Conservation (phyloP, 257 asterid species). For the Schizonepeta tenuifolia region DNA sequence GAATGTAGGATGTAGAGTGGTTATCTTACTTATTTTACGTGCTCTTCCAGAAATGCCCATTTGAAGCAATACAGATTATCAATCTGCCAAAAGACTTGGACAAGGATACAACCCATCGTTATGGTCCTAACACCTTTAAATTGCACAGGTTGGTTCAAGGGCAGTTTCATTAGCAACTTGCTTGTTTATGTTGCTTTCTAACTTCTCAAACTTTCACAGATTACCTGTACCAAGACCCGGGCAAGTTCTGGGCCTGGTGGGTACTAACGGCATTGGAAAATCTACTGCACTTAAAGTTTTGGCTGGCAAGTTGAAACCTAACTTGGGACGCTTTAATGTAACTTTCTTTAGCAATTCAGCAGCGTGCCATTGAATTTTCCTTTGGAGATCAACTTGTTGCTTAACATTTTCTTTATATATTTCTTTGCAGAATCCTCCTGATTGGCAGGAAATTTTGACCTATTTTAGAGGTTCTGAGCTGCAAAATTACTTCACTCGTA, state of each 20-base stretch:
- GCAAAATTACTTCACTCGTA: conserved; percentile 95
- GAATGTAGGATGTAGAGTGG: conserved; percentile 12
- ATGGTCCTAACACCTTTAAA: conserved; percentile 95
- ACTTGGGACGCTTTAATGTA: conserved; percentile 92
- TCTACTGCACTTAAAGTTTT: conserved; percentile 92
- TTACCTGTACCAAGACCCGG: conserved; percentile 99
- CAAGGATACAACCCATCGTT: conserved; percentile 97
- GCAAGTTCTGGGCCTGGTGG: conserved; percentile 99
- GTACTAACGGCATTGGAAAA: conserved; percentile 96
- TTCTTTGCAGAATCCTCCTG: conserved; percentile 91
- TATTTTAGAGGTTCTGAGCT: conserved; percentile 97
- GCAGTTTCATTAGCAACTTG: conserved; percentile 22
- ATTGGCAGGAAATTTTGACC: conserved; percentile 98
- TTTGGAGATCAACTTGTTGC: conserved; percentile 28
- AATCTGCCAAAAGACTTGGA: conserved; percentile 92
- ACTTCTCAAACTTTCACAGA: conserved; percentile 43
- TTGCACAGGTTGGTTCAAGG: conserved; percentile 69
- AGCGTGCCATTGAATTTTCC: conserved; percentile 10
- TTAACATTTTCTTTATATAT: conserved; percentile 24
- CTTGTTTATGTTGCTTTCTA: conserved; percentile 22
- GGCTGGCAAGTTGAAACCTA: conserved; percentile 98
- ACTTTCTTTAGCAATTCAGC: conserved; percentile 1
- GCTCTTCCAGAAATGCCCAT: conserved; percentile 81
- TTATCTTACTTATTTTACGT: conserved; percentile 22
- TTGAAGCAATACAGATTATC: conserved; percentile 94